Base-by-base conservation (phyloP, 768 basidiomycete species). In the Aureoboletus auriporus region DNA sequence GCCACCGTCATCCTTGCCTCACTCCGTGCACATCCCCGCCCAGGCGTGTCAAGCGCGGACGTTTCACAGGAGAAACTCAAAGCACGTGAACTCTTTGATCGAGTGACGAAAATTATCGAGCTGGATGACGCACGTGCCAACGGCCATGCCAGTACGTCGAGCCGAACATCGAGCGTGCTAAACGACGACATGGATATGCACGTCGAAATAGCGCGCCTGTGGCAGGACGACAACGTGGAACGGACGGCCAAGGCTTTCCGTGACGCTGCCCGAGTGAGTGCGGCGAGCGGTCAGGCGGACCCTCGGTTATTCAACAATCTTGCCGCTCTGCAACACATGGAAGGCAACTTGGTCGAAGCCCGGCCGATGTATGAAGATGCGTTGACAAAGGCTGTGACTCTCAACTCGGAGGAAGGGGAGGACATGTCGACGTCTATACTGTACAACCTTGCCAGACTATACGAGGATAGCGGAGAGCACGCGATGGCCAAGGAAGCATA, bases 401-500 rank as follows among this genome's bases (percentile, higher is more conserved):
- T 80, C 20, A 71, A 62, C 8, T 53, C 73, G 1, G 78, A 78
- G 10, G 68, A 69, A 13, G 76, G 75, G 2, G 89, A 93, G 59
- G 80, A 74, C 2, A 76, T 89, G 66, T 83, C 89, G 30, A 91
- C 91, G 0, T 84, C 89, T 0, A 80, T 93, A 23, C 70, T 93
- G 39, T 98, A 91, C 69, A 99, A 99, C 62, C 80, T 97, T 20
- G 96, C 89, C 0, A 75, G 93, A 49, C 85, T 88, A 13, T 94
- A 93, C 58, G 96, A 99, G 66, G 91, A 93, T 40, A 74, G 79
- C 45, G 86, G 86, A 1, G 84, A 90, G 31, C 75, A 77, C 5
- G 74, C 68, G 2, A 75, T 84, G 51, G 94, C 95, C 2, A 84
- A 77, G 53, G 89, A 87, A 55, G 92, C 90, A 2, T 98, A 94